A percentile compares a stretch with the other conserved stretches of the same genome.
phyloP scores from a whole-genome alignment of 768 basidiomycete species.

The Tylopilus rubrobrunneus region DNA sequence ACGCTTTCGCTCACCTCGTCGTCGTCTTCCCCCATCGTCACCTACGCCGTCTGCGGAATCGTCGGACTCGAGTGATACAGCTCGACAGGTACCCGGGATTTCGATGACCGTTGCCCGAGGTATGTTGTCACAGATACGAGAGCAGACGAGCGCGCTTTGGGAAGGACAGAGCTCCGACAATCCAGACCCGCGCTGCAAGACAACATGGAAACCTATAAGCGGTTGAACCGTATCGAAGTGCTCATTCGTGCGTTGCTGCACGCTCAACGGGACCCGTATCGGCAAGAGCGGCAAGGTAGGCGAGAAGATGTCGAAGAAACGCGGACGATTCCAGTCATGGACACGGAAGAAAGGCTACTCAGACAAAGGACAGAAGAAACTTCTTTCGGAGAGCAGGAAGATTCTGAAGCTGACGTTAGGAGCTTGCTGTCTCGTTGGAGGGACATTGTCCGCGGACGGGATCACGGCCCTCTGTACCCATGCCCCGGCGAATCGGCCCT shows the following conservation, averaged over 20 bases:
- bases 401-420: constrained; percentile 23
- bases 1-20: constrained; percentile 37
- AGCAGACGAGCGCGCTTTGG: too few species aligned
- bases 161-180: too few species aligned
- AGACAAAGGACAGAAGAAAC: constrained; percentile 11
- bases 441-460: constrained; percentile 22
- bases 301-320: constrained; percentile 5
- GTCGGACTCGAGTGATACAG: constrained; percentile 31
- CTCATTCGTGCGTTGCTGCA: constrained; percentile 17
- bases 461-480: constrained; percentile 32
- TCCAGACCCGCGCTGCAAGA: too few species aligned
- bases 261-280: constrained; percentile 3
- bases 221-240: constrained; percentile 21
- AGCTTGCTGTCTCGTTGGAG: constrained; percentile 27
- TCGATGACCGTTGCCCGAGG: too few species aligned
- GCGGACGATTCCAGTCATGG: constrained; percentile 16
- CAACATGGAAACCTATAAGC: constrained; percentile 38
- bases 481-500: constrained; percentile 40
- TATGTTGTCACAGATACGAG: too few species aligned
- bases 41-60: constrained; percentile 36
- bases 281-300: neutral
- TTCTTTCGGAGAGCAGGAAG: constrained; percentile 33
- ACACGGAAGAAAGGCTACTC: constrained; percentile 16
- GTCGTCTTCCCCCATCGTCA: constrained; percentile 32
- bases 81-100: too few species aligned